A percentile compares a stretch with the other conserved stretches of the same genome.
phyloP scores from a whole-genome alignment of 1,284 basidiomycete genomes.

The Ustilago crameri region DNA sequence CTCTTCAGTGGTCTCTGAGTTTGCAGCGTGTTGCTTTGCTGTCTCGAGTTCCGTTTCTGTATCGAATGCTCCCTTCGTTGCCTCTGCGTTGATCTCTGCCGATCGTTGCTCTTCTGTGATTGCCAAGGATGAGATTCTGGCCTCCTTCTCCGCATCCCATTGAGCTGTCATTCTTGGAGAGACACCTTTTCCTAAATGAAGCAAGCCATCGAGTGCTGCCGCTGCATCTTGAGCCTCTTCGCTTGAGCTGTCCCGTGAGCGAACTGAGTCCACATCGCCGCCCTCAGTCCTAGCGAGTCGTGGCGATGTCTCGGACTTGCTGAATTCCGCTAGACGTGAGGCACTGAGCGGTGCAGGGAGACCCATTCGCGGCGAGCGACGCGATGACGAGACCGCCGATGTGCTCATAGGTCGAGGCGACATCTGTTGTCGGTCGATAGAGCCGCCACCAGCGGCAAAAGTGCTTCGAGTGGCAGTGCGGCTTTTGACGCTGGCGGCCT shows the following conservation, averaged over 20 bases:
- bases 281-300: slow-evolving; percentile 17
- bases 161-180: not conserved
- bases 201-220: not conserved
- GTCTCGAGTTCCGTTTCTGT: no score
- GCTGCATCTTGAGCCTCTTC: slow-evolving; percentile 7
- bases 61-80: no score
- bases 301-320: slow-evolving; percentile 12
- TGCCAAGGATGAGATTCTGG: no score
- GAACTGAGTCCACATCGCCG: slow-evolving; percentile 16
- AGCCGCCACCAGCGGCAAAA: slow-evolving; percentile 25
- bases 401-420: slow-evolving; percentile 51
- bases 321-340: slow-evolving; percentile 36
- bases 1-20: no score
- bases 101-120: no score
- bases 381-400: slow-evolving; percentile 32
- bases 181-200: not conserved
- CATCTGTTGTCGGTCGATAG: slow-evolving; percentile 21
- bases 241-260: slow-evolving; percentile 14
- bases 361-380: slow-evolving; percentile 16
- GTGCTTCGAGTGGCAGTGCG: slow-evolving; percentile 20
- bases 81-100: no score
- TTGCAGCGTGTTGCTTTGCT: no score
- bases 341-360: slow-evolving; percentile 42
- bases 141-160: slow-evolving; percentile 10
- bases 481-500: slow-evolving; percentile 26